Base-by-base conservation (phyloP, 2,329 filamentous ascomycete species). In the Trichophyton simii region DNA sequence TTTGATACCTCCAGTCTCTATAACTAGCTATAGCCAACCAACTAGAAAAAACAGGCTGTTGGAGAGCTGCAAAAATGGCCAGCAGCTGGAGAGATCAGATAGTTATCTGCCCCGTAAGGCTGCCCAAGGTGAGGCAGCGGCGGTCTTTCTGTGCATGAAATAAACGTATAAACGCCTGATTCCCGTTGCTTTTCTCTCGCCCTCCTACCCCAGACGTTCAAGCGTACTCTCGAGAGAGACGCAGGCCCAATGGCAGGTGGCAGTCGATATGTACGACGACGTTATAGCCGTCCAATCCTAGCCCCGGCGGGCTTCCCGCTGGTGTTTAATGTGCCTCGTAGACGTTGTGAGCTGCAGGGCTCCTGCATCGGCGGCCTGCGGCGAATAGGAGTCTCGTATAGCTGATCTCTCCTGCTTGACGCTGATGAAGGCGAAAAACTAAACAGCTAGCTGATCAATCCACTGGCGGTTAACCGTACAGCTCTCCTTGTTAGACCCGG, bases 111-210 rank as follows among this genome's bases (percentile, higher is more conserved):
- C 3, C 18, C 20, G 18, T 61, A 42, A 34, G 36, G 58, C 50
- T 73, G 72, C 72, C 72, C 71, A 74, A 73, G 61, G 72, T 73
- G 73, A 75, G 72, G 72, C 73, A 73, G 4, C 34, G 66, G 69
- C 66, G 66, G 66, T 57, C 64, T 62, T 1, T 54, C 62, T 60
- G 20, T n/a, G 41, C 41, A 50, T 15, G 46, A 25, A 50, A n/a
- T 60, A 62, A 38, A 42, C 42, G 55, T 18, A 38, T 38, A 57
- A 41, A 46, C 57, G 65, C 62, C 41, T 59, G 54, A 70, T 69
- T 69, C 68, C 68, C 42, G 54, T 58, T 60, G 58, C 55, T 46
- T 60, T 44, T 55, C 55, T 44, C 62, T 38, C 9, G 25, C 36
- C 42, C 22, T 50, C n/a, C 46, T 50, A 50, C 57, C 57, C 57